Evolutionary conservation across 106 monocot species (phyloP).

Genomic region (Agapanthus africanus): DNA sequence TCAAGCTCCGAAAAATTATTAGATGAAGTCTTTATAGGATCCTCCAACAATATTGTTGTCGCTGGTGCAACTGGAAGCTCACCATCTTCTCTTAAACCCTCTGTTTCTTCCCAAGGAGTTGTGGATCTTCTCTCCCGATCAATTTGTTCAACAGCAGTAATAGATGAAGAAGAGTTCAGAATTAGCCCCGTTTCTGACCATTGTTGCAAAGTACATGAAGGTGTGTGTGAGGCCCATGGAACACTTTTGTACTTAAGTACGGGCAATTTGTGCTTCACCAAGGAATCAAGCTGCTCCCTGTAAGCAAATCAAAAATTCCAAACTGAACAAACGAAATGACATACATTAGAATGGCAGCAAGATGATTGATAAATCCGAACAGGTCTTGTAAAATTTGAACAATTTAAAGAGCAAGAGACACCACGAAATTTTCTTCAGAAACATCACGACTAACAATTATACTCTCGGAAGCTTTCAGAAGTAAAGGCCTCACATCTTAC

Average conservation of each 20-base stretch:
- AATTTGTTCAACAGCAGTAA: constrained; percentile 20
- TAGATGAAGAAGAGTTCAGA: constrained; percentile 20
- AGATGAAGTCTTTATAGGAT: constrained; percentile 11
- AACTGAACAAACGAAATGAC: constrained; percentile 5
- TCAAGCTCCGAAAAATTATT: constrained; percentile 28
- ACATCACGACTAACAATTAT: constrained; percentile 10
- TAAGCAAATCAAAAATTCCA: constrained; percentile 37
- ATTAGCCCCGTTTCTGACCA: constrained; percentile 34
- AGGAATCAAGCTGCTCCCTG: constrained; percentile 86
- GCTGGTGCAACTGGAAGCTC: constrained; percentile 54
- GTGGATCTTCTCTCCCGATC: constrained; percentile 49
- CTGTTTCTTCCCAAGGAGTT: constrained; percentile 52
- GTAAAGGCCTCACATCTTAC: neutral
- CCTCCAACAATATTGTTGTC: constrained; percentile 14
- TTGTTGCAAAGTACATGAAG: constrained; percentile 56
- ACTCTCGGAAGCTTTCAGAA: constrained; percentile 2
- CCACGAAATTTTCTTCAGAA: neutral
- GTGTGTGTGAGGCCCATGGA: constrained; percentile 64
- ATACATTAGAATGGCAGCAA: neutral
- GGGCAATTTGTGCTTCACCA: constrained; percentile 71
- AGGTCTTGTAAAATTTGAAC: neutral
- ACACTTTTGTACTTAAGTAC: constrained; percentile 42
- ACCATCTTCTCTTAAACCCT: constrained; percentile 81
- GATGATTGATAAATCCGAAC: neutral
- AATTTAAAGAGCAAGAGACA: neutral